Conservation (phyloP, 371 early-diverging fungal genomes). For the Mucor racemosus region DNA sequence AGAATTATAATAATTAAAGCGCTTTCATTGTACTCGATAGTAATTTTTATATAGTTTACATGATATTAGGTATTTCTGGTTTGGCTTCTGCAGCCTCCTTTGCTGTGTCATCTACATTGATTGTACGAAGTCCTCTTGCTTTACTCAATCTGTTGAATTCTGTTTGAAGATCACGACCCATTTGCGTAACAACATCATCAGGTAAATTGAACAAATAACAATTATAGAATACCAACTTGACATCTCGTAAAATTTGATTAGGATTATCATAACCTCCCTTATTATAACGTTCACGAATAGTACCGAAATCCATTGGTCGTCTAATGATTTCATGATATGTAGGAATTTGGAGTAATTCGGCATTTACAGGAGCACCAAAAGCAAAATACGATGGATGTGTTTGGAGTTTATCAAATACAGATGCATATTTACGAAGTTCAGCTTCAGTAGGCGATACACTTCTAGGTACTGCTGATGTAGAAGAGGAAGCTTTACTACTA, state of each 20-base stretch:
- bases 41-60: no score
- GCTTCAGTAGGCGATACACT: conserved; percentile 20
- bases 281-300: conserved; percentile 32
- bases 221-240: conserved; percentile 67
- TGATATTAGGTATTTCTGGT: background rate
- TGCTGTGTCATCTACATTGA: conserved; percentile 14
- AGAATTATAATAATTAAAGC: no score
- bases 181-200: conserved; percentile 73
- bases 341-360: conserved; percentile 58
- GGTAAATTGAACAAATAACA: conserved; percentile 84
- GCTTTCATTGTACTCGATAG: no score
- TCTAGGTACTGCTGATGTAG: background rate
- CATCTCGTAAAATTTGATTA: conserved; percentile 31
- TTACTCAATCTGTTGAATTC: conserved; percentile 64
- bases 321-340: conserved; percentile 87
- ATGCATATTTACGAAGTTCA: conserved; percentile 39
- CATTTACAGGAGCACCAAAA: conserved; percentile 50
- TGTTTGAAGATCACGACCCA: conserved; percentile 61
- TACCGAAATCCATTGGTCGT: conserved; percentile 48
- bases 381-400: conserved; percentile 31
- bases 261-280: conserved; percentile 27
- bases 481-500: background rate
- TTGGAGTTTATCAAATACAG: conserved; percentile 36
- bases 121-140: conserved; percentile 30
- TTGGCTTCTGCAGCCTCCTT: conserved; percentile 4